Evolutionary conservation across 2,329 filamentous ascomycete species (phyloP).

Genomic region (Verticillium nonalfalfae): DNA sequence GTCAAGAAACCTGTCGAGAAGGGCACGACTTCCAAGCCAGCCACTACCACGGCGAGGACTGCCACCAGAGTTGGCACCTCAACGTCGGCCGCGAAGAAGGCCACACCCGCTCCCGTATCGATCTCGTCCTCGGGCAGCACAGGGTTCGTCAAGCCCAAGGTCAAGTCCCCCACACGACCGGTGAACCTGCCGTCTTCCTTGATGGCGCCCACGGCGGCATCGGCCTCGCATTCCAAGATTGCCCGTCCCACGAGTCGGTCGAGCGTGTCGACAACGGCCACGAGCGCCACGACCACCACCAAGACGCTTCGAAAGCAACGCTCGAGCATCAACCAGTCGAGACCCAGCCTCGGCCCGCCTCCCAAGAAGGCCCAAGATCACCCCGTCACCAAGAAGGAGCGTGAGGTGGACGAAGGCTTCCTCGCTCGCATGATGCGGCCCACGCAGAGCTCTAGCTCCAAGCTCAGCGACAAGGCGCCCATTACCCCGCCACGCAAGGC

Average conservation of each 20-base stretch:
- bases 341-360: constrained; percentile 51
- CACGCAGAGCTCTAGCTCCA: constrained; percentile 62
- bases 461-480: constrained; percentile 56
- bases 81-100: constrained; percentile 30
- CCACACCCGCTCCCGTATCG: constrained; percentile 30
- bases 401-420: constrained; percentile 62
- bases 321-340: constrained; percentile 35
- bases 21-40: constrained; percentile 22
- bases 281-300: constrained; percentile 15
- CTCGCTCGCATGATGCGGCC: constrained; percentile 78
- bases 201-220: constrained; percentile 61
- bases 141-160: constrained; percentile 50
- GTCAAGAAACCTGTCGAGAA: constrained; percentile 21
- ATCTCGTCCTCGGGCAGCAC: constrained; percentile 27
- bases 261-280: constrained; percentile 24
- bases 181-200: constrained; percentile 60
- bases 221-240: constrained; percentile 56
- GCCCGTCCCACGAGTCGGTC: constrained; percentile 39
- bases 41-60: constrained; percentile 17
- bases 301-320: constrained; percentile 36
- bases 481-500: constrained; percentile 41
- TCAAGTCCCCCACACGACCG: constrained; percentile 64
- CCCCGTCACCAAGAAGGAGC: constrained; percentile 40
- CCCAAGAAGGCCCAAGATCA: constrained; percentile 49
- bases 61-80: constrained; percentile 21